Base-by-base conservation (phyloP, 306 rosid genomes). In the Leucaena leucocephala region DNA sequence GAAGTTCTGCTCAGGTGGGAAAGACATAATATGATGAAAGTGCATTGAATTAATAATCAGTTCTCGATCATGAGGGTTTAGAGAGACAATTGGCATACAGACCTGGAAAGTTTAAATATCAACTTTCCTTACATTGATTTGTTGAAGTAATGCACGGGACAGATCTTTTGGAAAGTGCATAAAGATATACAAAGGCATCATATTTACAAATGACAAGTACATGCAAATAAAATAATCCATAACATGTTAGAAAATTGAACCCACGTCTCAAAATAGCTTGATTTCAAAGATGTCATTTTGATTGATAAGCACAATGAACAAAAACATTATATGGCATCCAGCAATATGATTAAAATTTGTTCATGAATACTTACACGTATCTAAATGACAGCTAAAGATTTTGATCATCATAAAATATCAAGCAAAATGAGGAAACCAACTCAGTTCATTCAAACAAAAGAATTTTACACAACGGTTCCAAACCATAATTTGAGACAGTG, bases 231-330 rank as follows among this genome's bases (percentile, higher is more conserved):
- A 67, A 44, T 3, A 76, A 50, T 64, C 71, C 42, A 71, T 63
- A 71, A 17, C 40, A 82, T 48, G 42, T 62, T 34, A 76, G 17
- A 70, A 21, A 82, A 76, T 10, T 61, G 17, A 82, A 64, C 46
- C 67, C 78, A 71, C 44, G 17, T 38, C 58, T 62, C 54, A 82
- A 77, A 55, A 71, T 36, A 40, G 38, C 48, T 17, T 54, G 22
- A 73, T 74, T 57, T 55, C 61, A 55, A 74, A 68, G 15, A 82
- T 72, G 66, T 27, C 58, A 42, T 66, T 67, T 48, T 69, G 74
- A 15, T 54, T 38, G 40, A 40, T 21, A 7, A 16, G 59, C 43
- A 54, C 50, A 67, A 67, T 39, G 34, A 67, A 40, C 22, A 7
- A 17, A 40, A 67, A 67, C 34, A 67, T 67, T 17, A 40, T 2